Conservation (phyloP, 2,329 filamentous ascomycete species). For the Talaromyces verruculosus region DNA sequence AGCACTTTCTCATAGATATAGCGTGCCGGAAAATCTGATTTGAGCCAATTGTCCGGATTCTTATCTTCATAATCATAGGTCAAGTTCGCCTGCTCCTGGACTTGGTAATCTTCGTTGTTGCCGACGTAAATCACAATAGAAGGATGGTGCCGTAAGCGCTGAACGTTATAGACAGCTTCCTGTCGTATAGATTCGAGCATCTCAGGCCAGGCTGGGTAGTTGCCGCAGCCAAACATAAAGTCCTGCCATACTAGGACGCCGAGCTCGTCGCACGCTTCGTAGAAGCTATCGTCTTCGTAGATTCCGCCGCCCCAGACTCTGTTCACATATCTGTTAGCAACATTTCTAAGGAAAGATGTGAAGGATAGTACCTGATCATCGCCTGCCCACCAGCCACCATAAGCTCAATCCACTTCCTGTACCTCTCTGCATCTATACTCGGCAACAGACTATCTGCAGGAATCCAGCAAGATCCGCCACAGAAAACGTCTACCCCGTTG, state of each 20-base stretch:
- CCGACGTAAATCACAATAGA: conserved; percentile 85
- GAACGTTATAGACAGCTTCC: conserved; percentile 67
- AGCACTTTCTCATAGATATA: conserved; percentile 82
- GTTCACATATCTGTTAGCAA: neutral
- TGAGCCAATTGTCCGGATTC: conserved; percentile 78
- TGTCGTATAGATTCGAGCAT: conserved; percentile 64
- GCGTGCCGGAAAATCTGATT: conserved; percentile 82
- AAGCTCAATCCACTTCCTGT: conserved; percentile 60
- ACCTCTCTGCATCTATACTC: conserved; percentile 53
- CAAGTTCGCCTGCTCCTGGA: conserved; percentile 69
- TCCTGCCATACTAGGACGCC: conserved; percentile 76
- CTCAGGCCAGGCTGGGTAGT: conserved; percentile 64
- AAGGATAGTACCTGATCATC: conserved; percentile 43
- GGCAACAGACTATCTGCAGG: conserved; percentile 63
- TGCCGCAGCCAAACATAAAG: conserved; percentile 71
- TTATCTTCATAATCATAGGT: conserved; percentile 79
- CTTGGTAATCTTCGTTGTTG: conserved; percentile 95
- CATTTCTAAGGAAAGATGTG: neutral
- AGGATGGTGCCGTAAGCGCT: conserved; percentile 77
- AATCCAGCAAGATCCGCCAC: conserved; percentile 67
- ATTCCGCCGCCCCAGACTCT: conserved; percentile 73
- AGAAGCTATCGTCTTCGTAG: conserved; percentile 68
- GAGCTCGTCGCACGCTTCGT: conserved; percentile 67
- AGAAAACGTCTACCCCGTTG: conserved; percentile 65
- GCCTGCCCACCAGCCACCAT: conserved; percentile 62